Base-by-base conservation (phyloP, 805 yeast genomes). In the Candida maris region DNA sequence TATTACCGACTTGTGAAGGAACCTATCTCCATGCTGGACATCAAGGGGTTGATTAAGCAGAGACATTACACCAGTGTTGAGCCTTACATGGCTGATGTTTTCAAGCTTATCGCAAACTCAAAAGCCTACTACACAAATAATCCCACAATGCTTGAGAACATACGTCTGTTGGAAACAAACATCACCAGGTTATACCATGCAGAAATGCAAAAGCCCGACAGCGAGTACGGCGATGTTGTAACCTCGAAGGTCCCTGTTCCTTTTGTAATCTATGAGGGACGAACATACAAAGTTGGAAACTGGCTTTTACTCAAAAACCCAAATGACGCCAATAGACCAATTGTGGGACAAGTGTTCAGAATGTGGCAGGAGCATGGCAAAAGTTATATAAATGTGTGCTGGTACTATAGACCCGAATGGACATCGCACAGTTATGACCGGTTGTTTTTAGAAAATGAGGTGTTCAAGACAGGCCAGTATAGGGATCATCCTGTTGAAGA, bases 391-490 rank as follows among this genome's bases (percentile, higher is more conserved):
- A 91, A 93, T 57, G 95, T 86, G 26, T 93, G 97, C 67, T 93
- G 97, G 98, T 93, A 91, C 62, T 83, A 86, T 54, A 78, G 97
- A 49, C 96, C 98, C 1, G 97, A 93, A 59, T 97, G 94, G 70
- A 93, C 98, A 0, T 95, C 93, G 30, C 98, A 93, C 61, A 75
- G 94, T 50, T 82, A 73, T 29, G 97, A 93, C 62, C 71, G 96
- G 54, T 64, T 88, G 38, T 93, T 93, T 59, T 86, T 85, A 64
- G 87, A 82, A 49, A 88, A 93, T 57, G 98, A 93, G 65, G 97
- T 93, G 23, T 87, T 91, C 61, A 93, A 93, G 62, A 83, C 96
- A 2, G 96, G 96, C 32, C 97, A 91, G 66, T 93, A 91, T 64
- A 76, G 97, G 57, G 97, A 93, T 60, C 98, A 93, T 61, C 65